Percentiles rank a stretch among this genome's conserved stretches.
These are phyloP conservation scores for Adansonia gregorii DNA, from an alignment of 441 rosid species.

Conservation along the genomic window DNA sequence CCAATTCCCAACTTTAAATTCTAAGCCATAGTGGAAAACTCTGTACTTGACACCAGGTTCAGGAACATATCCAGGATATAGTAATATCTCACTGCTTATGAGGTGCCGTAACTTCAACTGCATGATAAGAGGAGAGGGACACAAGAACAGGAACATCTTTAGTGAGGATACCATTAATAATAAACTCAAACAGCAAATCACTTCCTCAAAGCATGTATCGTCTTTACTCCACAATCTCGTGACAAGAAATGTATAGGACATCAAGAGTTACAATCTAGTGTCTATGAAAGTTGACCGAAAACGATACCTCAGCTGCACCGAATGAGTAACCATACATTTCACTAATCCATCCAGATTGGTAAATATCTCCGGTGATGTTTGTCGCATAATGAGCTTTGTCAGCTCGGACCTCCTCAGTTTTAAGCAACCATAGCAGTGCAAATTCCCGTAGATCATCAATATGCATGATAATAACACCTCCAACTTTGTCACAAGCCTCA, in stretches of 20 bases:
- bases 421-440: constrained; percentile 87
- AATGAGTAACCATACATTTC: constrained; percentile 99
- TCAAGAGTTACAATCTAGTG: neutral
- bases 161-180: constrained; percentile 11
- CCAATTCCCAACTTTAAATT: constrained; percentile 85
- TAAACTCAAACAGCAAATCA: constrained; percentile 1
- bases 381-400: constrained; percentile 90
- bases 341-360: constrained; percentile 94
- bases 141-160: neutral
- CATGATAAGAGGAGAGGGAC: constrained; percentile 34
- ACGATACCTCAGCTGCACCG: constrained; percentile 93
- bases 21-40: constrained; percentile 96
- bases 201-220: constrained; percentile 4
- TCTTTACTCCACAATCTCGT: constrained; percentile 1
- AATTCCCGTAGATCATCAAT: constrained; percentile 90
- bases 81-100: constrained; percentile 70
- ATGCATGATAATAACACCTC: constrained; percentile 97
- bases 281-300: constrained; percentile 5
- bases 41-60: constrained; percentile 71
- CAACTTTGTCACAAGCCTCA: constrained; percentile 95
- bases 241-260: neutral
- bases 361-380: constrained; percentile 90
- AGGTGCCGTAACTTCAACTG: constrained; percentile 80
- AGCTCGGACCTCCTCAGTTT: constrained; percentile 94
- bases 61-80: constrained; percentile 92